Base-by-base conservation (phyloP, 2,329 filamentous ascomycete species). In the Claviceps sp. region DNA sequence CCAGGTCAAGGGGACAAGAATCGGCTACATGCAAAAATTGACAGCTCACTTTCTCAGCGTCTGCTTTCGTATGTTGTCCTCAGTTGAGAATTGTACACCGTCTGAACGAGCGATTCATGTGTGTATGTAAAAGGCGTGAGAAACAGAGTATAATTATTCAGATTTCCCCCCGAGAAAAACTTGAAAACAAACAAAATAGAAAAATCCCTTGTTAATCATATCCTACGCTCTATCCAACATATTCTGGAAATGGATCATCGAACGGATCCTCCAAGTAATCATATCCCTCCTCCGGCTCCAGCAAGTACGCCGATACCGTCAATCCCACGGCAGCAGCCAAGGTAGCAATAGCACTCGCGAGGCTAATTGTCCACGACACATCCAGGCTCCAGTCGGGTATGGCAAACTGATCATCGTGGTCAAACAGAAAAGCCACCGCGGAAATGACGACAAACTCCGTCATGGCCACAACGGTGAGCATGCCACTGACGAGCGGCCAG, bases 201-300 rank as follows among this genome's bases (percentile, higher is more conserved):
- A n/a, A 49, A 49, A 41, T 11, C 30, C 9, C 30, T 34, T 34
- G 11, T 34, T 34, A 11, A 34, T 8, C 26, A 11, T 34, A 34
- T 34, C 30, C 30, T 34, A 34, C 9, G 9, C 30, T 11, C 30
- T 34, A 34, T 4, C 9, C 30, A 34, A 34, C 30, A 34, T 34
- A 34, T 11, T 34, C 30, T 34, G 30, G 9, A 34, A 34, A 34
- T 11, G 9, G 30, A 4, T 34, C 30, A 82, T 88, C 66, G 20
- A 70, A 53, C 3, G 72, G 68, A 30, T 78, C 75, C 13, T 68
- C 63, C 55, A 79, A 62, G 56, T 87, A 78, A 65, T 95, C 87
- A 70, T 95, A 96, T 52, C 88, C 90, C 61, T 86, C 87, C 65
- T 96, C 90, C 0, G 81, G 77, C 1, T 88, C 85, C 44, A 95